These are phyloP conservation scores for Ustilago tritici DNA, from an alignment of 1,284 basidiomycete species.

Conservation along the genomic window DNA sequence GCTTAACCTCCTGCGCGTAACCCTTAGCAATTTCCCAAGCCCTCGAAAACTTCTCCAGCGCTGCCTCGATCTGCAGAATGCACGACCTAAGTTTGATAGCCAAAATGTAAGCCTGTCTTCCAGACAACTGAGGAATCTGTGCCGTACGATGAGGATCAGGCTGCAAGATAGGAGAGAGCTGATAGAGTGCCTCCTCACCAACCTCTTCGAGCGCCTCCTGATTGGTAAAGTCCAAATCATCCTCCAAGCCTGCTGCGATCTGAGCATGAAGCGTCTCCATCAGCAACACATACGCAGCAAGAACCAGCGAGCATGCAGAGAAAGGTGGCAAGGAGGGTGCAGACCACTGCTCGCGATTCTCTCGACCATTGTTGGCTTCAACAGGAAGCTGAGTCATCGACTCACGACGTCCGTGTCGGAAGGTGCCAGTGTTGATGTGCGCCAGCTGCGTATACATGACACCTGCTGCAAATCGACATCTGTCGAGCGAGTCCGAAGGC, in stretches of 20 bases:
- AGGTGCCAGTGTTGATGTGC: slow-evolving; percentile 46
- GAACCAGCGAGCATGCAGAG: slow-evolving; percentile 59
- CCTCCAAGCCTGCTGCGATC: slow-evolving; percentile 40
- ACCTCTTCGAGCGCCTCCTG: slow-evolving; percentile 25
- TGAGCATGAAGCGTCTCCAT: slow-evolving; percentile 61
- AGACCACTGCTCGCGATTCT: slow-evolving; percentile 48
- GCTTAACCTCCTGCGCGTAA: slow-evolving; percentile 45
- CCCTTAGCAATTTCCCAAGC: slow-evolving; percentile 53
- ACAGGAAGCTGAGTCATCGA: slow-evolving; percentile 35
- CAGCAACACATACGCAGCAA: slow-evolving; percentile 57
- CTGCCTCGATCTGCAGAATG: slow-evolving; percentile 48
- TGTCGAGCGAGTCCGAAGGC: slow-evolving; percentile 49
- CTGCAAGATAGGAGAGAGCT: slow-evolving; percentile 39
- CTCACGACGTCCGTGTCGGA: slow-evolving; percentile 44
- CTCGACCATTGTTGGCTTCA: slow-evolving; percentile 24
- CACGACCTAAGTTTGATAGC: slow-evolving; percentile 37
- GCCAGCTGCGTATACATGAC: slow-evolving; percentile 52
- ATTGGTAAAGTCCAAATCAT: slow-evolving; percentile 35
- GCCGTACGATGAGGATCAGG: slow-evolving; percentile 33
- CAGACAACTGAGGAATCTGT: slow-evolving; percentile 24
- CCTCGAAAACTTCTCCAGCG: slow-evolving; percentile 42
- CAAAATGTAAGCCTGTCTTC: slow-evolving; percentile 33
- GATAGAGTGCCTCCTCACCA: slow-evolving; percentile 20
- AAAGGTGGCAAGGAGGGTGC: slow-evolving; percentile 57
- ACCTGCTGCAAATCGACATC: slow-evolving; percentile 55